Evolutionary conservation across 345 rosid genomes (phyloP), one percentile per base, ranked within the genome.

Genomic region (Microthlaspi erraticum): DNA sequence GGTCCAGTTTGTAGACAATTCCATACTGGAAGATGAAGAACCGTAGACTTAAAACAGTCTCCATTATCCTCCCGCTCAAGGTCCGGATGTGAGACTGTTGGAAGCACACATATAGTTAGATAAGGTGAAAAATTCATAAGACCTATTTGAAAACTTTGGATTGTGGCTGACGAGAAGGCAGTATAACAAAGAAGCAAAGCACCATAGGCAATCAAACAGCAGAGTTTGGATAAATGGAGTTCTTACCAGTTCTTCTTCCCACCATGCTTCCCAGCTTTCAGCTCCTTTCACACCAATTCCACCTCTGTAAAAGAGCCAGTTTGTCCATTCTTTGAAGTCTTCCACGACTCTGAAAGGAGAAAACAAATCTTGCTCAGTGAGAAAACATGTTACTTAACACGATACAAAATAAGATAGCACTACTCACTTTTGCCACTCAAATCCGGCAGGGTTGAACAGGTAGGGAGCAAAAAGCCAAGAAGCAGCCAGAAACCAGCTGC

Each of bases 211-310:
- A 45, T 45, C 39, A 46, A 63, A 7, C 34, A n/a, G 56, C 8
- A 19, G 42, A 50, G 45, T 12, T 34, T 34, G 43, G 34, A 48
- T 48, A 33, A 48, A 48, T 33, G 55, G 55, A 68, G 44, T 70
- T 48, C 75, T 65, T 91, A 93, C 99, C 92, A 91, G 78, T 73
- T 94, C 98, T 62, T 94, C 96, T 59, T 94, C 99, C 99, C 99
- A 94, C 98, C 99, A 94, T 36, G 99, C 96, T 81, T 94, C 99
- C 99, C 99, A 94, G 80, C 99, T 94, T 79, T 94, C 95, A 69
- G 71, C 95, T 72, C 99, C 99, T 83, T 89, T 94, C 20, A 94
- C 99, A 62, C 99, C 99, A 67, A 94, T 91, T 76, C 99, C 99
- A 65, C 99, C 99, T 84, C 96, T 84, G 76, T 94, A 94, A 43